Base-by-base conservation (phyloP, 805 yeast genomes). In the Monosporozyma unispora region DNA sequence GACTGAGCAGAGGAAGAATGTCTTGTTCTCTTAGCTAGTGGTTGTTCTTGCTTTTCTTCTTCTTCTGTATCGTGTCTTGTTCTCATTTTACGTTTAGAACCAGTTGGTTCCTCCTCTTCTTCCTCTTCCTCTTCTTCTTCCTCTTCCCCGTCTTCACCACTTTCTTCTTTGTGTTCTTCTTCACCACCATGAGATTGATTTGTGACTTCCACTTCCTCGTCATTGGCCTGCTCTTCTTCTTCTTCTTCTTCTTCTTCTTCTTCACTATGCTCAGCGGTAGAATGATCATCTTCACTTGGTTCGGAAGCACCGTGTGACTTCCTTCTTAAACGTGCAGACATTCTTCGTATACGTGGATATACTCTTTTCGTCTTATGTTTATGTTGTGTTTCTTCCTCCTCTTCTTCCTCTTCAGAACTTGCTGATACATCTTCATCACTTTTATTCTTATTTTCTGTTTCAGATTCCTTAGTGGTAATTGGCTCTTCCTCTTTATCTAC, bases 21-120 rank as follows among this genome's bases (percentile, higher is more conserved):
- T 45, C 63, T 56, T 8, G 61, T 57, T 37, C 66, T 50, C 49
- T 54, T 59, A 8, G 64, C 64, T 19, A 60, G 29, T 1, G 63
- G 61, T 47, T 44, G 39, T 5, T 44, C 46, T 21, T 25, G 21
- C n/a, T 8, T 25, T 19, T 25, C 27, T 40, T 40, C 27, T 12
- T 8, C 14, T 28, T 43, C 23, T 5, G 23, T 21, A 14, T 44
- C 21, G 7, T 31, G 19, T 12, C 18, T 43, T 10, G 27, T 28
- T 27, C 8, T 48, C 51, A 8, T 48, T 52, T 8, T 37, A 23
- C 42, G n/a, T 40, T 19, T 33, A 19, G 40, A 47, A 16, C 46
- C 52, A 31, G 18, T 31, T 42, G 37, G 19, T 37, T 54, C 27
- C 40, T 40, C 25, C 5, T 25, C 33, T 43, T 54, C 44, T 25